phyloP scores from a whole-genome alignment of 208 protist genomes.

The Acanthamoeba royreba region DNA sequence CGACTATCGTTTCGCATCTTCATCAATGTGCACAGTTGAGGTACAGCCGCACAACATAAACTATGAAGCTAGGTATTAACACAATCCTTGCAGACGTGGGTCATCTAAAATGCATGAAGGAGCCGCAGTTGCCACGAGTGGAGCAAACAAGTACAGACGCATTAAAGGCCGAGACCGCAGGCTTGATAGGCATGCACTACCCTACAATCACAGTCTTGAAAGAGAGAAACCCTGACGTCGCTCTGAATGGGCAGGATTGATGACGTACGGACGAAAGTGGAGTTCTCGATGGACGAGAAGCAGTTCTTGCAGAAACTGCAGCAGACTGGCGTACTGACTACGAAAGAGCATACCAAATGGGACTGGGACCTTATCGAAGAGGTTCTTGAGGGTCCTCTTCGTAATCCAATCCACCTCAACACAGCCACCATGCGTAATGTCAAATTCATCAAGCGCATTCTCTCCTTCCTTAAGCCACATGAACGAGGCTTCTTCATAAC shows the following conservation, averaged over 20 bases:
- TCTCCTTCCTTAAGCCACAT: constrained; percentile 54
- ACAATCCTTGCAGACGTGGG: neutral
- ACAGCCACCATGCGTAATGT: constrained; percentile 20
- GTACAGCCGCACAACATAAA: neutral
- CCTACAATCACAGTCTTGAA: too few species aligned
- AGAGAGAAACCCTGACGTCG: neutral
- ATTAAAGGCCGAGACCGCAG: constrained; percentile 53
- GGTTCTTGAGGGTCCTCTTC: constrained; percentile 54
- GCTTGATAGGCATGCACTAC: constrained; percentile 7
- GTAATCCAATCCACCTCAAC: constrained; percentile 29
- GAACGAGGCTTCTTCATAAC: constrained; percentile 44
- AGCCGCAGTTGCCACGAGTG: neutral
- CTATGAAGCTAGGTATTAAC: neutral
- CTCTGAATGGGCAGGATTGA: neutral
- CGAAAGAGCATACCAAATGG: constrained; percentile 57
- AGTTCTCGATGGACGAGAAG: constrained; percentile 54
- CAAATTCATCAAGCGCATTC: constrained; percentile 66
- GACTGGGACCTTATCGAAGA: constrained; percentile 64
- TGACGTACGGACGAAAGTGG: constrained; percentile 53
- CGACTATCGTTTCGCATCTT: neutral
- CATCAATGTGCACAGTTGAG: neutral
- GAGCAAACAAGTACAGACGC: constrained; percentile 42
- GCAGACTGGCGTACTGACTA: constrained; percentile 44
- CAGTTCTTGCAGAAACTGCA: constrained; percentile 56
- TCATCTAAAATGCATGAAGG: neutral